A percentile compares a stretch with the other conserved stretches of the same genome.
Conservation (phyloP, 2,329 filamentous ascomycete genomes). For the Boeremia exigua region DNA sequence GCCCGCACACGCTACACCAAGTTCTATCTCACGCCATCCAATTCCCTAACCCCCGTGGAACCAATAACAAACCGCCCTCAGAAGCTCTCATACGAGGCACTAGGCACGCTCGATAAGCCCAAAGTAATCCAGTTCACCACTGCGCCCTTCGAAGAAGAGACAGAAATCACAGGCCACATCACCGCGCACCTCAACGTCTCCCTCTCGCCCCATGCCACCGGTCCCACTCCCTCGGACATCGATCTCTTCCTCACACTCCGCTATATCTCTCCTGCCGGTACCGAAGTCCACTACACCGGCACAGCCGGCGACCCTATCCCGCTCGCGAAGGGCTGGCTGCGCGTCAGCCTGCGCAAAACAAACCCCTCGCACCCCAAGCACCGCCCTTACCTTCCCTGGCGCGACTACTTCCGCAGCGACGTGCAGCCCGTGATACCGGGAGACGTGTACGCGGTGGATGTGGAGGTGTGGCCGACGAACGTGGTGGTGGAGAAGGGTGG, state of each 20-base stretch:
- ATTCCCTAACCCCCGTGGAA: conserved; percentile 48
- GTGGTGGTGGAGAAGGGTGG: conserved; percentile 62
- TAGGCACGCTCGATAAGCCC: conserved; percentile 63
- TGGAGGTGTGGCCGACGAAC: conserved; percentile 71
- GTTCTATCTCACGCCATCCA: conserved; percentile 63
- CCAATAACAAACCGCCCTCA: conserved; percentile 33
- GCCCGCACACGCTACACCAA: conserved; percentile 68
- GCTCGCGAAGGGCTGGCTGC: conserved; percentile 69
- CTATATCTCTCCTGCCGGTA: conserved; percentile 60
- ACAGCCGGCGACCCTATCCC: conserved; percentile 69
- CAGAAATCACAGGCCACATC: conserved; percentile 73
- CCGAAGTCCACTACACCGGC: conserved; percentile 69
- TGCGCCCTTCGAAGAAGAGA: conserved; percentile 64
- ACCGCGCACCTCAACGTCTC: conserved; percentile 70
- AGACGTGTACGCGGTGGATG: conserved; percentile 65
- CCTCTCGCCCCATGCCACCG: conserved; percentile 48
- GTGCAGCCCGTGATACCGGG: conserved; percentile 58
- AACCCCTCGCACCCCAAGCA: conserved; percentile 60
- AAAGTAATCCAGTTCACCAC: conserved; percentile 66
- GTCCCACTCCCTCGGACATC: conserved; percentile 60
- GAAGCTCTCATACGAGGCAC: conserved; percentile 64
- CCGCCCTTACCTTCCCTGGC: conserved; percentile 61
- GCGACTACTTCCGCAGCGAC: conserved; percentile 65
- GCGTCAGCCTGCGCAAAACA: conserved; percentile 63
- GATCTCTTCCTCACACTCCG: conserved; percentile 69